Evolutionary conservation across 305 asterid species (phyloP), one percentile per base, ranked within the genome.

Genomic region (Lippia alba): DNA sequence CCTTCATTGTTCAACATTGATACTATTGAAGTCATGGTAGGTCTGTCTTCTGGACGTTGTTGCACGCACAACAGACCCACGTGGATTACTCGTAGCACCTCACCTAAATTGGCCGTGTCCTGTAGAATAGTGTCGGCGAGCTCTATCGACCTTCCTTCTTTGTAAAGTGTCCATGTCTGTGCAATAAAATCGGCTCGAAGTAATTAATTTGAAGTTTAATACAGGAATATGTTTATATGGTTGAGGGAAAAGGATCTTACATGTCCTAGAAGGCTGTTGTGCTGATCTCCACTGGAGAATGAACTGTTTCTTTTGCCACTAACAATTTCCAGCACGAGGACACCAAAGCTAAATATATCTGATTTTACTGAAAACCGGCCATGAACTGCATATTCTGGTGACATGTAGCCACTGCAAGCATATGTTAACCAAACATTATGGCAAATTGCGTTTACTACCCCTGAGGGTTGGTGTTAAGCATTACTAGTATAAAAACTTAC

Each of bases 1-100:
- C 63, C 50, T 9, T 74, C 78, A 45, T 73, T 78, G 67, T 69
- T 63, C 71, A 84, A 45, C 90, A 85, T 74, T 61, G 75, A 10
- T 12, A 80, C 78, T 30, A 80, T 86, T n/a, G 77, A 64, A 7
- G 80, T 73, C 89, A 78, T 82, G 69, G 69, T 61, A 30, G 87
- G 89, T 70, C 85, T 74, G 40, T 78, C 85, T 2, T 80, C 71
- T 4, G 85, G 81, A 72, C 58, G 6, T 36, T 76, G 79, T 64
- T 85, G 87, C 32, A 78, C 87, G 44, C 87, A 85, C 68, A 82
- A 62, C 0, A 82, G 63, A 3, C 78, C 85, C 7, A 85, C 81
- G 11, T 78, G 85, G 34, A 82, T 78, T 5, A 76, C 73, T 49
- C 84, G 59, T 14, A 59, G 20, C 14, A 76, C 67, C 64, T 82